These are phyloP conservation scores for Colletotrichum viniferum DNA, from an alignment of 2,329 filamentous ascomycete genomes.

Conservation along the genomic window DNA sequence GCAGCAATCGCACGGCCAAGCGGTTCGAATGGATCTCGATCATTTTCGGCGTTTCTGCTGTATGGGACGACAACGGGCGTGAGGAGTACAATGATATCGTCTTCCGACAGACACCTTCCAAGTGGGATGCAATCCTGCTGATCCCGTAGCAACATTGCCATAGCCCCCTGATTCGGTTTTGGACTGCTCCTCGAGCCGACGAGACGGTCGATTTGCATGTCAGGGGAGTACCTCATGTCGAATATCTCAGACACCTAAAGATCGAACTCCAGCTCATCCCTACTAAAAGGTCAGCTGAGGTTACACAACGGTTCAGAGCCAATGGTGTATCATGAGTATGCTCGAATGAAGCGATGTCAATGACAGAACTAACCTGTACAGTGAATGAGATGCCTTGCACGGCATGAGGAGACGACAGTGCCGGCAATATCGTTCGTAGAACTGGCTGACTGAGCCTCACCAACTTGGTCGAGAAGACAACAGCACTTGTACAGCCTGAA, in stretches of 20 bases:
- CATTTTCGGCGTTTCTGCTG: constrained; percentile 42
- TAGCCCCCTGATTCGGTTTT: not conserved
- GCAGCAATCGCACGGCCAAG: constrained; percentile 67
- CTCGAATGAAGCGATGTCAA: not conserved
- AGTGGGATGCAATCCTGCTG: constrained; percentile 51
- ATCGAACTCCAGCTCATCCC: not conserved
- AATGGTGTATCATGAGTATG: not conserved
- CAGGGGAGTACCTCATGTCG: constrained; percentile 12
- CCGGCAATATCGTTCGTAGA: not conserved
- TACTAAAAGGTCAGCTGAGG: not conserved
- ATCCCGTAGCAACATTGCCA: constrained; percentile 43
- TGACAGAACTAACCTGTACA: not conserved
- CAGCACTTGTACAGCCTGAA: not conserved
- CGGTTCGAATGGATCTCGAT: constrained; percentile 73
- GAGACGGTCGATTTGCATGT: constrained; percentile 8
- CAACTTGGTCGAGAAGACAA: not conserved
- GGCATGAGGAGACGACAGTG: not conserved
- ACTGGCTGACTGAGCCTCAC: not conserved
- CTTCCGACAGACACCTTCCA: constrained; percentile 47
- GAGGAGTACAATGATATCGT: constrained; percentile 64
- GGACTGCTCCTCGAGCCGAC: not conserved
- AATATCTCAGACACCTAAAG: not conserved
- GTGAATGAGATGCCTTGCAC: not conserved
- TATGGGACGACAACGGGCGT: constrained; percentile 60
- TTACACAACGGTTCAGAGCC: not conserved